Conservation (phyloP, 306 rosid species). For the Sechiopsis laciniata region DNA sequence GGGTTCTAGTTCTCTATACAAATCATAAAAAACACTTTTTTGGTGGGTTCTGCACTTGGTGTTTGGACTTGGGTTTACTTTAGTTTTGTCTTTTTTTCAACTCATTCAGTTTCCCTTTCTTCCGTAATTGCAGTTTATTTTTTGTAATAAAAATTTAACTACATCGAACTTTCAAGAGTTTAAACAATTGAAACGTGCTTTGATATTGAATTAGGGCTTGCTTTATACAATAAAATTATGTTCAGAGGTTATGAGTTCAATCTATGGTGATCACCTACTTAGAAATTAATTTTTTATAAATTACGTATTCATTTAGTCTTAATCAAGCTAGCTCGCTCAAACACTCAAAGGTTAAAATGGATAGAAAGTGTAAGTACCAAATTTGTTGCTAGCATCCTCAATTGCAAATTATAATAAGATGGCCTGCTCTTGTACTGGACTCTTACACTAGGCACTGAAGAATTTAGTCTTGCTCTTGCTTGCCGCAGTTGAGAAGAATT, state of each 20-base stretch:
- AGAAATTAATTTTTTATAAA: too few species aligned
- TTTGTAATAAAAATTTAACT: too few species aligned
- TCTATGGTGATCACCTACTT: too few species aligned
- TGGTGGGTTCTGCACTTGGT: background rate
- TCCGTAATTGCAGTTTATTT: too few species aligned
- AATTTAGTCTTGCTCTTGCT: slow-evolving; percentile 11
- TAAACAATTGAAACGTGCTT: background rate
- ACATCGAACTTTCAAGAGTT: background rate
- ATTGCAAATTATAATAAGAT: background rate
- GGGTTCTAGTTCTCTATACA: background rate
- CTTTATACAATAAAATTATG: too few species aligned
- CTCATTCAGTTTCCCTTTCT: too few species aligned
- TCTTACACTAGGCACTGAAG: background rate
- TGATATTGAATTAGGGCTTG: background rate
- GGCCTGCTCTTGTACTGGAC: background rate
- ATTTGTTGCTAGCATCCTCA: slow-evolving; percentile 4
- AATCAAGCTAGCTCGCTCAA: too few species aligned
- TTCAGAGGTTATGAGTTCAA: too few species aligned
- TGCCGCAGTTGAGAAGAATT: slow-evolving; percentile 6
- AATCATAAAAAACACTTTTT: background rate
- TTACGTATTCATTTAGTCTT: too few species aligned
- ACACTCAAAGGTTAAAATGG: too few species aligned
- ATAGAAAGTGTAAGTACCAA: background rate
- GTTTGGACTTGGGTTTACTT: background rate
- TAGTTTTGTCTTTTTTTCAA: background rate